A percentile compares a stretch with the other conserved stretches of the same genome.
Conservation (phyloP, 192 early-diverging fungal species). For the Entomortierella chlamydospora region DNA sequence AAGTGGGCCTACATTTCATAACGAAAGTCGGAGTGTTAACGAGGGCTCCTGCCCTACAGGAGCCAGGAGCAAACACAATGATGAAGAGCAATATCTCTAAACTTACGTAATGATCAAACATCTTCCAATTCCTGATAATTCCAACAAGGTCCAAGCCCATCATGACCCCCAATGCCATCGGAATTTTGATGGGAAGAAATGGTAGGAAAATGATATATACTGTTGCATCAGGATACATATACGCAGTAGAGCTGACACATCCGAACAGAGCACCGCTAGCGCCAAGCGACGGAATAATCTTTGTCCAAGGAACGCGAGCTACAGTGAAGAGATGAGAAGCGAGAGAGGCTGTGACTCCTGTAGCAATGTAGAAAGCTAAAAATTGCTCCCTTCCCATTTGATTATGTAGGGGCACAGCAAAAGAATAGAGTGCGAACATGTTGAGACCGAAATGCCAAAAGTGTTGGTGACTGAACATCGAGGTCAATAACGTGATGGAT, state of each 20-base stretch:
- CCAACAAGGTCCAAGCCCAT: slow-evolving; percentile 80
- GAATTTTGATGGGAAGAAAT: slow-evolving; percentile 61
- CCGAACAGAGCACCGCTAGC: slow-evolving; percentile 87
- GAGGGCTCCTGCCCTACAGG: background rate
- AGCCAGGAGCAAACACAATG: background rate
- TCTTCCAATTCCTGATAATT: slow-evolving; percentile 75
- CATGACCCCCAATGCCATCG: slow-evolving; percentile 76
- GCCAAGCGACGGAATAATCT: slow-evolving; percentile 76
- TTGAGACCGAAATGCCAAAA: slow-evolving; percentile 85
- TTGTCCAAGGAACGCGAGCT: slow-evolving; percentile 46
- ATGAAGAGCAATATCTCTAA: background rate
- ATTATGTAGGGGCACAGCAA: slow-evolving; percentile 64
- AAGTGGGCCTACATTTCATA: slow-evolving; percentile 66
- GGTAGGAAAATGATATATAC: slow-evolving; percentile 74
- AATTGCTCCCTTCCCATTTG: slow-evolving; percentile 75
- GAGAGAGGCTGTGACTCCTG: slow-evolving; percentile 73
- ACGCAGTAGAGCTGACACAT: slow-evolving; percentile 69
- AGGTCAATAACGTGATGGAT: slow-evolving; percentile 83
- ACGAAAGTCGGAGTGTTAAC: background rate
- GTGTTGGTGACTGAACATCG: slow-evolving; percentile 80
- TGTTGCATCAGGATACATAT: slow-evolving; percentile 67
- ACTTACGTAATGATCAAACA: slow-evolving; percentile 83
- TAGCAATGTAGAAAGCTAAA: slow-evolving; percentile 82
- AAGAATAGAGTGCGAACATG: slow-evolving; percentile 80
- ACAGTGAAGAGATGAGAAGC: slow-evolving; percentile 72